These are phyloP conservation scores for Cryphonectria radicalis DNA, from an alignment of 2,329 filamentous ascomycete genomes.

Conservation along the genomic window DNA sequence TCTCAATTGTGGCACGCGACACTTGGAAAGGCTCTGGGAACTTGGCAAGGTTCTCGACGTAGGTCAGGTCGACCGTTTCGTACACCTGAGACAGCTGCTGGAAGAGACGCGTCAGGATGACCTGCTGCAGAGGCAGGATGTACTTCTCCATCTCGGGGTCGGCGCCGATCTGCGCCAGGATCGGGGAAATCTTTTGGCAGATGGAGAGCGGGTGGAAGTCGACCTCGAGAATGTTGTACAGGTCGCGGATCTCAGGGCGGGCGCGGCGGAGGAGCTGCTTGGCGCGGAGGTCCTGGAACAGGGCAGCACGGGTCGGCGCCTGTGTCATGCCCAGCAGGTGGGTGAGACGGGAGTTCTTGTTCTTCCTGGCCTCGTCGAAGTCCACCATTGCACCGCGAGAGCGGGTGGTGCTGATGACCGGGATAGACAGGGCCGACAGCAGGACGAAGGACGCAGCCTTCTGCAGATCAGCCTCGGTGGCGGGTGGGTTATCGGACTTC, in stretches of 20 bases:
- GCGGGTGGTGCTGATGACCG: conserved; percentile 96
- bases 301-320: conserved; percentile 82
- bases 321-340: conserved; percentile 93
- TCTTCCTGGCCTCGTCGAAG: conserved; percentile 95
- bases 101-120: conserved; percentile 97
- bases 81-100: conserved; percentile 99
- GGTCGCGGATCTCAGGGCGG: conserved; percentile 90
- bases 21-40: conserved; percentile 98
- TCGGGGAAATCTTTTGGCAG: conserved; percentile 98
- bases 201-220: conserved; percentile 99
- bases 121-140: conserved; percentile 92
- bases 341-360: conserved; percentile 97
- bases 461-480: conserved; percentile 87
- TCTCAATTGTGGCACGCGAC: conserved; percentile 88
- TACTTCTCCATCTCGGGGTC: conserved; percentile 98
- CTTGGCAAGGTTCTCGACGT: conserved; percentile 89
- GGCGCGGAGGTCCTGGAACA: conserved; percentile 95
- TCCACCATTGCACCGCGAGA: conserved; percentile 96
- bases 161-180: conserved; percentile 87
- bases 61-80: conserved; percentile 92
- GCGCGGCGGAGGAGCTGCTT: conserved; percentile 93
- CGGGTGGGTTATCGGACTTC: conserved; percentile 92
- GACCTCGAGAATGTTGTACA: conserved; percentile 98
- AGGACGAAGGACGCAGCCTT: conserved; percentile 96
- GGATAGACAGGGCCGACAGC: conserved; percentile 93